A percentile compares a stretch with the other conserved stretches of the same genome.
phyloP scores from a whole-genome alignment of 2,329 filamentous ascomycete genomes.

The Colletotrichum plurivorum region DNA sequence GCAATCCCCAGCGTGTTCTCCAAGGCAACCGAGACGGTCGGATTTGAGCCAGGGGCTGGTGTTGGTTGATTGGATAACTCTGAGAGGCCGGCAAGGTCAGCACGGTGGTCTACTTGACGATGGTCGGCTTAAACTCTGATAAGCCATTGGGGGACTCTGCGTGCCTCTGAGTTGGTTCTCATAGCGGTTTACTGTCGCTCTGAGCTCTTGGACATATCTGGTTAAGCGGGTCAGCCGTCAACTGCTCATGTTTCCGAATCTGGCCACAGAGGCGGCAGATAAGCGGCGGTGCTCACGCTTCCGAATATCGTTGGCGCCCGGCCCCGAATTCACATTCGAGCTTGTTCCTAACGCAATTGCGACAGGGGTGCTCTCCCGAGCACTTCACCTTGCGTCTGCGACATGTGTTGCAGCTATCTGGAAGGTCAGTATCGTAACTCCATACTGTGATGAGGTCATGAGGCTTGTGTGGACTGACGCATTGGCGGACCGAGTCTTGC shows the following conservation, averaged over 20 bases:
- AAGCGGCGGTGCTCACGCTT: constrained; percentile 28
- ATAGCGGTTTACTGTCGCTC: constrained; percentile 27
- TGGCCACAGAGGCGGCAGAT: neutral
- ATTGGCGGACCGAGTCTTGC: constrained; percentile 36
- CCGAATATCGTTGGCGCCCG: constrained; percentile 37
- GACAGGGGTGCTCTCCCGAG: constrained; percentile 50
- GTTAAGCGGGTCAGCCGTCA: neutral
- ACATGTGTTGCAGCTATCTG: constrained; percentile 42
- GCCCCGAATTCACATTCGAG: constrained; percentile 50
- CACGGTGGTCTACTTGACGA: neutral
- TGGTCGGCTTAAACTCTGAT: neutral
- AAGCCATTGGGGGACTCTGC: neutral
- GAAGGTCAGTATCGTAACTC: constrained; percentile 2
- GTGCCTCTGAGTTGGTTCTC: constrained; percentile 30
- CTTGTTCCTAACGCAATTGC: constrained; percentile 51
- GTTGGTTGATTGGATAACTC: constrained; percentile 29
- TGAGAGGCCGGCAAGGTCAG: neutral
- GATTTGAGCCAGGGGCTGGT: neutral
- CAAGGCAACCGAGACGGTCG: constrained; percentile 6
- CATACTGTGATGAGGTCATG: constrained; percentile 16
- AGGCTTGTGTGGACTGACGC: constrained; percentile 25
- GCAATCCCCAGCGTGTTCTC: constrained; percentile 33
- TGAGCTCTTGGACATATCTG: constrained; percentile 35
- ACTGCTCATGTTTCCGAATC: neutral
- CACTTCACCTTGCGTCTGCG: constrained; percentile 53